Conservation (phyloP, 441 rosid genomes). For the Euphorbia celastroides region DNA sequence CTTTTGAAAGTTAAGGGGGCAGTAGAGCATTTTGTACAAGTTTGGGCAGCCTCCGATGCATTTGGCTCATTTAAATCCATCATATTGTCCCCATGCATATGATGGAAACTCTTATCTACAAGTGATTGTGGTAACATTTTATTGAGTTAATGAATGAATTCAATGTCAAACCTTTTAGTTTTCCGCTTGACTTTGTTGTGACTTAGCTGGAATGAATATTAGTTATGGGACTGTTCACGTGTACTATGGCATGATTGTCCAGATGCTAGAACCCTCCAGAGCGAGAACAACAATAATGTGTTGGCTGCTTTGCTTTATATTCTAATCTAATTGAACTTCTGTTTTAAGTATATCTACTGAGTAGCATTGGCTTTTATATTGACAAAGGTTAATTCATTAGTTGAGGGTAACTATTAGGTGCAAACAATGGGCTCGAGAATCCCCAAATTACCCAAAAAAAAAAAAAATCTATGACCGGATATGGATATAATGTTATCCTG, state of each 20-base stretch:
- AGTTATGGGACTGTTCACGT: not conserved
- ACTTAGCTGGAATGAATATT: not conserved
- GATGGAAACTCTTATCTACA: not conserved
- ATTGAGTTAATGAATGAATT: not conserved
- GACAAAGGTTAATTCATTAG: not conserved
- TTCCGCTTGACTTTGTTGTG: not conserved
- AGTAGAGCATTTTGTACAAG: no score
- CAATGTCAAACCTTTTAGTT: not conserved
- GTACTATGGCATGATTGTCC: not conserved
- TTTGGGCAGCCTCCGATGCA: not conserved
- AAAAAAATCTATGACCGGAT: not conserved
- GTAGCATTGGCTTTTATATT: not conserved
- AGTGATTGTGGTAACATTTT: not conserved
- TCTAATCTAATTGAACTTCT: not conserved
- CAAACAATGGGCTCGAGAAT: no score
- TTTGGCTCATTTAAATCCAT: not conserved
- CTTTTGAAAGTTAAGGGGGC: no score
- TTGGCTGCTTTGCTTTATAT: not conserved
- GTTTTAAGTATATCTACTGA: not conserved
- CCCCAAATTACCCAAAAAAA: no score
- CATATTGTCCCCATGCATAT: not conserved
- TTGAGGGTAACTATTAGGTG: not conserved
- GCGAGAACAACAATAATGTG: not conserved
- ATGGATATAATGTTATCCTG: not conserved
- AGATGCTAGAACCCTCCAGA: not conserved